phyloP scores from a whole-genome alignment of 805 yeast species.

The Millerozyma acaciae region DNA sequence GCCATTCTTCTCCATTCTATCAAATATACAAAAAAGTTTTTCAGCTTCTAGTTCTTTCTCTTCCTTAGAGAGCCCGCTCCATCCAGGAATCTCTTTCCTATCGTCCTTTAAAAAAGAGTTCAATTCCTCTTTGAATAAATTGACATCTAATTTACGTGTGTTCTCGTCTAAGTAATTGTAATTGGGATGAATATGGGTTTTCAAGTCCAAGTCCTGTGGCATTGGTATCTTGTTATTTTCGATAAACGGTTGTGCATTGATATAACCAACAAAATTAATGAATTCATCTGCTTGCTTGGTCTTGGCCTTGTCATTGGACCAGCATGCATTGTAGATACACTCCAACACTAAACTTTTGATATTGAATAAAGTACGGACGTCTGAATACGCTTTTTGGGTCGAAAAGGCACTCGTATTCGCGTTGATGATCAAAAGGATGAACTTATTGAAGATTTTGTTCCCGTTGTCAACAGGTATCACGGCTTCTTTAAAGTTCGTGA shows the following conservation, averaged over 20 bases:
- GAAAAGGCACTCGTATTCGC: conserved; percentile 2
- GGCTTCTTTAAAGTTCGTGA: conserved; percentile 2
- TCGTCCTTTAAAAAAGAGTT: not conserved
- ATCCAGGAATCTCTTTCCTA: not conserved
- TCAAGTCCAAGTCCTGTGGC: conserved; percentile 14
- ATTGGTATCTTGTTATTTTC: conserved; percentile 9
- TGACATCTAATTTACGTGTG: not conserved
- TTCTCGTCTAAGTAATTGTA: conserved; percentile 12
- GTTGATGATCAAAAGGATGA: conserved; percentile 9
- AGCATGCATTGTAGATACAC: conserved; percentile 14
- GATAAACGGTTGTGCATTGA: conserved; percentile 13
- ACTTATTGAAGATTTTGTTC: conserved; percentile 8
- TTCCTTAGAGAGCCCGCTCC: conserved; percentile 30
- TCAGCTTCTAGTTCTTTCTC: conserved; percentile 46
- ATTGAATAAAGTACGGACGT: conserved; percentile 7
- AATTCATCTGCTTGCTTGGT: conserved; percentile 7
- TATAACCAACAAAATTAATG: conserved; percentile 20
- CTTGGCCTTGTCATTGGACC: conserved; percentile 5
- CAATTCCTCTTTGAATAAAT: not conserved
- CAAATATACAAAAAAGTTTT: conserved; percentile 37
- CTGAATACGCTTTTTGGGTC: conserved; percentile 6
- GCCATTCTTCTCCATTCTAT: conserved; percentile 35
- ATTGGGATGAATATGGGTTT: conserved; percentile 11
- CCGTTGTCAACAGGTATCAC: conserved; percentile 9
- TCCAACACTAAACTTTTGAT: conserved; percentile 13